Base-by-base conservation (phyloP, 2,329 filamentous ascomycete species). In the Trichoderma guizhouense region DNA sequence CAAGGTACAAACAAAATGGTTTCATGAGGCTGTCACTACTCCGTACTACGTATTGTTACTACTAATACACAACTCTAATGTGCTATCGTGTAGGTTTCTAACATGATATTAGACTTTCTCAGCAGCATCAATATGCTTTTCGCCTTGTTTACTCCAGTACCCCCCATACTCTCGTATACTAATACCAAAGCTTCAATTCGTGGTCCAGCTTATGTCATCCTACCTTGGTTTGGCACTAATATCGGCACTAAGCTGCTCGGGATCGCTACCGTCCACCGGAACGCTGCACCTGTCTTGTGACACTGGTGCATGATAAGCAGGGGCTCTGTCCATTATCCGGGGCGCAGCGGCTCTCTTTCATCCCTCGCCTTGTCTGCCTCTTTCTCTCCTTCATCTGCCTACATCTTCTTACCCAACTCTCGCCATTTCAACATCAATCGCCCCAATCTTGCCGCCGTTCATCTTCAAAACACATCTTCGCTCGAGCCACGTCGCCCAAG, bases 281-380 rank as follows among this genome's bases (percentile, higher is more conserved):
- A 51, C 47, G 63, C 47, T 57, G 64, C 64, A 30, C 15, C 62
- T 21, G 53, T 68, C 65, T 58, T 58, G 65, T 68, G 65, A 68
- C 65, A 58, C 65, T 15, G 18, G 55, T 60, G 55, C 65, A 68
- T 68, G 65, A 68, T 68, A 68, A 69, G 66, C 66, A 69, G 66
- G 66, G 57, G 57, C 26, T 32, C n/a, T n/a, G 47, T 47, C 24
- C 65, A 51, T 57, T 39, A 68, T 69, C 66, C 55, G 66, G 66
- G 51, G 55, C 55, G 39, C 36, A 32, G 66, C 28, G 65, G 36
- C 53, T 58, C 66, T 24, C 26, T 69, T 68, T 34, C 55, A 47
- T 69, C 28, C 64, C 43, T 51, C 43, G 26, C 11, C 21, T 53
- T 3, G 21, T 21, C 47, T 53, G 47, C 21, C n/a, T 30, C 36